Evolutionary conservation across 305 asterid species (phyloP), one percentile per base, ranked within the genome.

Genomic region (Fraxinus paxiana): DNA sequence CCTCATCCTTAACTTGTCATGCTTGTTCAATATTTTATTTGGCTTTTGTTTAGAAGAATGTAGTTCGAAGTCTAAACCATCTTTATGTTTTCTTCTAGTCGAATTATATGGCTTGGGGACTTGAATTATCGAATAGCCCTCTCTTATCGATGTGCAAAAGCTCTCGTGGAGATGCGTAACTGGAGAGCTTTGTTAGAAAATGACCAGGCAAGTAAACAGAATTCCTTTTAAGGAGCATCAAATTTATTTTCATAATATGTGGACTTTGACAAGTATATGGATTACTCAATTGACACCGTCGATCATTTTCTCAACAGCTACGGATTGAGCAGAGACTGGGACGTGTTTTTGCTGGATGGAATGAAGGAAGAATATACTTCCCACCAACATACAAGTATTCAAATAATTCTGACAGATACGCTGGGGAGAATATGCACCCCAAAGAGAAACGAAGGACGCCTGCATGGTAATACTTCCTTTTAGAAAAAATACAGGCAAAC

Each of bases 71-170:
- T 78, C 12, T 81, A 38, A 81, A 48, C 37, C 31, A 2, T 59
- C 5, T 18, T 54, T 59, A 18, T 77, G 7, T 74, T 81, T 80
- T 22, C 33, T 75, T 90, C 6, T 86, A 96, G 99, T 87, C 98
- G 98, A 80, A 84, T 96, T 85, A 91, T 96, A 85, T 96, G 99
- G 99, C 97, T 96, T 1, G 99, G 99, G 7, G 99, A 96, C 87
- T 89, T 96, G 87, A 96, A 96, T 81, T 96, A 96, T 85, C 82
- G 99, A 79, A 96, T 96, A 8, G 88, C 99, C 24, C 90, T 96
- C 41, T 94, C 99, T 37, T 96, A 94, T 85, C 92, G 97, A 80
- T 90, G 88, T 79, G 97, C 99, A 51, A 96, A 96, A 85, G 98
- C 99, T 37, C 92, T 96, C 3, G 98, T 96, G n/a, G 98, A 96